Evolutionary conservation across 257 asterid genomes (phyloP).

Genomic region (Pogostemon cablin): DNA sequence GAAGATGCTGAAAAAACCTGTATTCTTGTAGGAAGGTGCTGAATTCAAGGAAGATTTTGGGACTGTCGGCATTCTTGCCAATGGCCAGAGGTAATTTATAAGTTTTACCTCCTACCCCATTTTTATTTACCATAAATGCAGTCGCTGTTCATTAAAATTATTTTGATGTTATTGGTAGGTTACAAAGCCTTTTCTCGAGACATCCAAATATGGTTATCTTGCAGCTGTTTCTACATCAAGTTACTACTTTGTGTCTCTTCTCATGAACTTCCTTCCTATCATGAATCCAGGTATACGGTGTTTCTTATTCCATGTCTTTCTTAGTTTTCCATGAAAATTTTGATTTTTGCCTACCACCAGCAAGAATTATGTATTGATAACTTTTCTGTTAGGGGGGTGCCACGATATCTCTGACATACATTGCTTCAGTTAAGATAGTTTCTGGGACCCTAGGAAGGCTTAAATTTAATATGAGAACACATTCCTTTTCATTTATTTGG

Average conservation of each 20-base stretch:
- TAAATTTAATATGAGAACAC: conserved; percentile 11
- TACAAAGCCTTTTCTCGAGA: conserved; percentile 76
- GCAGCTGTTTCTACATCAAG: conserved; percentile 96
- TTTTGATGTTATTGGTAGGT: conserved; percentile 50
- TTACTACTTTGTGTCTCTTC: conserved; percentile 84
- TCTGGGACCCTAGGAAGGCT: conserved; percentile 64
- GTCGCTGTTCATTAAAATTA: conserved; percentile 18
- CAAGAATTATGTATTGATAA: background rate
- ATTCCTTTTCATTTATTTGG: background rate
- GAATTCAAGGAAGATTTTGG: conserved; percentile 95
- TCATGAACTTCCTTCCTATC: conserved; percentile 76
- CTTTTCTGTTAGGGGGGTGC: conserved; percentile 74
- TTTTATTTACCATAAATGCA: background rate
- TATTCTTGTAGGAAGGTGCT: conserved; percentile 77
- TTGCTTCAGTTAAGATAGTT: conserved; percentile 93
- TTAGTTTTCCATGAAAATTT: background rate
- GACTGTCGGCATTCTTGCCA: conserved; percentile 96
- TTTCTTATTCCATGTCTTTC: background rate
- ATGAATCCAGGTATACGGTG: conserved; percentile 73
- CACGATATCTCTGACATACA: conserved; percentile 85
- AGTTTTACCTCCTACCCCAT: background rate
- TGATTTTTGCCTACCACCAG: background rate
- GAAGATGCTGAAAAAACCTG: background rate
- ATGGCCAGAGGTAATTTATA: conserved; percentile 80
- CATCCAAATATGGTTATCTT: conserved; percentile 86